Percentiles rank a stretch among this genome's conserved stretches.
phyloP scores from a whole-genome alignment of 2,329 filamentous ascomycete species.

The Berkeleyomyces basicola region DNA sequence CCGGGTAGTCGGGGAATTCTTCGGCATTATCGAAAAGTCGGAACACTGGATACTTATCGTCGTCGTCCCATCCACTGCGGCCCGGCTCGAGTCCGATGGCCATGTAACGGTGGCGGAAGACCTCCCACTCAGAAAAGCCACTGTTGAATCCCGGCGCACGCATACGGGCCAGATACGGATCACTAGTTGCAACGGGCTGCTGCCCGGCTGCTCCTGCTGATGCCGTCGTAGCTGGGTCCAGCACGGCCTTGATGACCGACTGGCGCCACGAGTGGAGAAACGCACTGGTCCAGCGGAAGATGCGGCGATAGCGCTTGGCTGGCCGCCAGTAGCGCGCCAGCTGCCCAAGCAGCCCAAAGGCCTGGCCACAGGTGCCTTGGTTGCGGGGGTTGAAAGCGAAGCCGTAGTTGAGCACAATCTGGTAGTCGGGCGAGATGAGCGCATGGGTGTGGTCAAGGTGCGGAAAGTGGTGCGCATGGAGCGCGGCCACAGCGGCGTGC shows the following conservation, averaged over 20 bases:
- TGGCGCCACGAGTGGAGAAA: slow-evolving; percentile 2
- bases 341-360: neutral
- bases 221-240: neutral
- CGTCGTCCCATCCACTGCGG: neutral
- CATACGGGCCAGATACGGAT: neutral
- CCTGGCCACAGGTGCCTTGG: slow-evolving; percentile 1
- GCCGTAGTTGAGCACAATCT: slow-evolving; percentile 8
- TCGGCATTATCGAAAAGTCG: neutral
- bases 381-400: neutral
- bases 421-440: neutral
- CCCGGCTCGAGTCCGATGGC: neutral
- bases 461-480: slow-evolving; percentile 8
- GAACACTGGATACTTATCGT: neutral
- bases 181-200: neutral
- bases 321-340: neutral
- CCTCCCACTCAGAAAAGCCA: neutral
- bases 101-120: neutral
- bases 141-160: neutral
- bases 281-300: neutral
- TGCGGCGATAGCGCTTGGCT: neutral
- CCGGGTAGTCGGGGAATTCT: neutral
- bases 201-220: no score
- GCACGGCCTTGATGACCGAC: neutral
- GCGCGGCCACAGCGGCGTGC: neutral
- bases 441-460: neutral